Evolutionary conservation across 495 filamentous ascomycete species (phyloP), one percentile per base, ranked within the genome.

Genomic region (Penicillium dipodomyicola): DNA sequence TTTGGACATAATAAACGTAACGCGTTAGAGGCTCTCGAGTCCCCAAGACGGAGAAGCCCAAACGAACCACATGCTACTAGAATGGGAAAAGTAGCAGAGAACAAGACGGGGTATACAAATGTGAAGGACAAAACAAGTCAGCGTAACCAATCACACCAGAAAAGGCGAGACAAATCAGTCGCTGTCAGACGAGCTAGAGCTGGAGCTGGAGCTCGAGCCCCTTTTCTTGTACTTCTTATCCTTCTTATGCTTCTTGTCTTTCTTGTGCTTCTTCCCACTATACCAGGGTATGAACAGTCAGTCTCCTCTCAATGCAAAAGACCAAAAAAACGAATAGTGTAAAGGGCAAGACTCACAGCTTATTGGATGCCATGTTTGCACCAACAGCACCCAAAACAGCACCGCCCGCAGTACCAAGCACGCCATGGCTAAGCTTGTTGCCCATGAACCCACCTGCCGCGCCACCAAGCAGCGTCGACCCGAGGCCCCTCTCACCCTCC

Each of bases 311-410:
- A 17, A 29, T 12, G 12, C 1, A 11, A 41, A 27, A 35, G n/a
- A 15, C 14, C 19, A 46, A 15, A 40, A 9, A 7, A 10, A 11
- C 2, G 11, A 4, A 52, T 14, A 43, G 45, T 2, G 33, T 11
- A 25, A 23, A 15, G 10, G 19, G 6, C 15, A 35, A 57, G 40
- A 64, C 73, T 61, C 61, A 77, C 77, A 71, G 49, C 45, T 75
- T 67, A 54, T 70, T 56, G 0, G 52, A 71, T 4, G 62, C 71
- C 27, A 67, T 54, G 46, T 75, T 77, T 58, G 72, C 70, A 25
- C 71, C 75, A 20, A 76, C 64, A n/a, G 76, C 77, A 37, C 79
- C 79, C 6, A 71, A 63, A 48, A 78, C 56, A 20, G 72, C 77
- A 54, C 75, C 76, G 25, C 70, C 72, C 2, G 71, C 66, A n/a